Percentiles rank a stretch among this genome's conserved stretches.
Conservation (phyloP, 2,329 filamentous ascomycete species). For the Malbranchea zuffiana region DNA sequence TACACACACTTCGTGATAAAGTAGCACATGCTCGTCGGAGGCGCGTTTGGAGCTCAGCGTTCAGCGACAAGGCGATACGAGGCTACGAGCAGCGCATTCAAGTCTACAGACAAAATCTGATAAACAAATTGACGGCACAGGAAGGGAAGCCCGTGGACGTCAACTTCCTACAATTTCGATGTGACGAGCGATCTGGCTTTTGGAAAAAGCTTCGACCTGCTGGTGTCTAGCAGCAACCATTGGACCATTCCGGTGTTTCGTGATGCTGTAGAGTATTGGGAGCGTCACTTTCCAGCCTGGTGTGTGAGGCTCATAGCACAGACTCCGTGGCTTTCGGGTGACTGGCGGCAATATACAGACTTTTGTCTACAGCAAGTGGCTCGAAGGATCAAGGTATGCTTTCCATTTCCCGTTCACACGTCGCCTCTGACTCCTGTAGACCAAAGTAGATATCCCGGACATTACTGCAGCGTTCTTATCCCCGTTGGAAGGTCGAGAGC, state of each 20-base stretch:
- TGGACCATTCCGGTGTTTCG: constrained; percentile 16
- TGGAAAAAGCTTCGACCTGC: constrained; percentile 28
- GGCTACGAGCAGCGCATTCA: constrained; percentile 29
- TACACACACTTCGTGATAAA: constrained; percentile 32
- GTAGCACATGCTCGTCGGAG: constrained; percentile 30
- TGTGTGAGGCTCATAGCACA: constrained; percentile 17
- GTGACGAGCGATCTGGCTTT: constrained; percentile 32
- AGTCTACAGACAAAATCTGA: constrained; percentile 7
- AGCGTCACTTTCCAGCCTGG: constrained; percentile 17
- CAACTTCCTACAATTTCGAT: no score
- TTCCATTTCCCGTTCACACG: not conserved
- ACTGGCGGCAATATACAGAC: constrained; percentile 13
- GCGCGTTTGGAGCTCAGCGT: constrained; percentile 30
- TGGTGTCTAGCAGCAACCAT: constrained; percentile 16
- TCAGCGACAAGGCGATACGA: constrained; percentile 21
- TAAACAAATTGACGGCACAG: constrained; percentile 4
- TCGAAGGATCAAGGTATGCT: constrained; percentile 11
- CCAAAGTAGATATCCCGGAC: not conserved
- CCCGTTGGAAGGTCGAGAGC: not conserved
- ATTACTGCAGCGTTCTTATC: not conserved
- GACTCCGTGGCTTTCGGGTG: constrained; percentile 12
- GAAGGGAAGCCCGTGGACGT: constrained; percentile 7
- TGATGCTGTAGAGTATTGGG: constrained; percentile 14
- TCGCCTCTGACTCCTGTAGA: not conserved
- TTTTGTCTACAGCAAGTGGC: constrained; percentile 15